phyloP scores from a whole-genome alignment of 306 rosid species.

The Lablab purpureus region DNA sequence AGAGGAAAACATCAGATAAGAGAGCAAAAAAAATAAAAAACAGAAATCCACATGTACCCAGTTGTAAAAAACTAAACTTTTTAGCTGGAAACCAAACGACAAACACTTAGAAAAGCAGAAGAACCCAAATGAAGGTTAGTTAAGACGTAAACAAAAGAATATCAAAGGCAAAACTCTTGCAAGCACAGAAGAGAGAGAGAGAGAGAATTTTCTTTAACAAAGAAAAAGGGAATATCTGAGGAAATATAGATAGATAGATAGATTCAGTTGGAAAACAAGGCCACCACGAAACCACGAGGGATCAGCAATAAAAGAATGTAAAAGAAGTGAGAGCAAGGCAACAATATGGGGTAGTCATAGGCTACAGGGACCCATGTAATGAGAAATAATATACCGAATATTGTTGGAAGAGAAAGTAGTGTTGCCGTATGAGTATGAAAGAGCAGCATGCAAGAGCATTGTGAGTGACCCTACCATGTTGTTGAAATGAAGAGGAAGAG shows the following conservation, averaged over 20 bases:
- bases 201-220: not conserved
- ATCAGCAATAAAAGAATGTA: conserved; percentile 24
- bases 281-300: conserved; percentile 46
- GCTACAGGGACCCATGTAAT: conserved; percentile 18
- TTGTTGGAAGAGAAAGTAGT: conserved; percentile 13
- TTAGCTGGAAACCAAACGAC: conserved; percentile 12
- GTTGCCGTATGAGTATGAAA: not conserved
- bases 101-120: not conserved
- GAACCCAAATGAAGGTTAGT: not conserved
- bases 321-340: conserved; percentile 5
- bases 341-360: conserved; percentile 31
- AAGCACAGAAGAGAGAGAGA: not conserved
- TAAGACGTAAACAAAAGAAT: conserved; percentile 20
- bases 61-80: conserved; percentile 38
- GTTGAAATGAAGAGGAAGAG: not conserved
- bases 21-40: not conserved
- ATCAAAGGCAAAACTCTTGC: not conserved
- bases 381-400: conserved; percentile 8
- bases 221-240: not conserved
- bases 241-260: conserved; percentile 41
- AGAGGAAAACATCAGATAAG: conserved; percentile 36
- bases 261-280: conserved; percentile 41
- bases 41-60: conserved; percentile 44
- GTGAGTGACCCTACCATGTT: conserved; percentile 27
- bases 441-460: not conserved